These are phyloP conservation scores for Borovskyia barvae DNA, from an alignment of 208 protist species.

Conservation along the genomic window DNA sequence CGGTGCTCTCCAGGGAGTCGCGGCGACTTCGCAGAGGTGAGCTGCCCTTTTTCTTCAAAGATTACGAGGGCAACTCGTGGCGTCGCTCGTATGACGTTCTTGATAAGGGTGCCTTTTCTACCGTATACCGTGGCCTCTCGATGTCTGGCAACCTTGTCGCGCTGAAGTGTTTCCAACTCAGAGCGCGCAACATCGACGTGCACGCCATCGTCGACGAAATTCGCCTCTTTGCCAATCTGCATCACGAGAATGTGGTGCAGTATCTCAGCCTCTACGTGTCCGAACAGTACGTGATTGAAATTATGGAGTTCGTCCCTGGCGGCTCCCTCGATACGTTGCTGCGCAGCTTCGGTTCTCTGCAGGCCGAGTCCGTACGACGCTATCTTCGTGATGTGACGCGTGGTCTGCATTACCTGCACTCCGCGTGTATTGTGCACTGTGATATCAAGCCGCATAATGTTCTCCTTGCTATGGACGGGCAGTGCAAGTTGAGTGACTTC, in stretches of 20 bases:
- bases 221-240: constrained; percentile 49
- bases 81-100: constrained; percentile 47
- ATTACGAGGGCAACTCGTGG: constrained; percentile 62
- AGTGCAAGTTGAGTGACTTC: constrained; percentile 86
- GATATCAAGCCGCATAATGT: constrained; percentile 89
- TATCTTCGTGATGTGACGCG: constrained; percentile 68
- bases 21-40: constrained; percentile 22
- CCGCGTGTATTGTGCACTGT: constrained; percentile 69
- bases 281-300: constrained; percentile 54
- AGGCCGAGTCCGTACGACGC: constrained; percentile 33
- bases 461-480: constrained; percentile 75
- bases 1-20: neutral
- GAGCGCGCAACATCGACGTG: constrained; percentile 47
- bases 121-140: constrained; percentile 69
- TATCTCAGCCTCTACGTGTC: constrained; percentile 67
- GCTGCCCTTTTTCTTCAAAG: constrained; percentile 52
- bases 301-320: constrained; percentile 84
- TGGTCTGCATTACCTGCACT: constrained; percentile 78
- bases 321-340: constrained; percentile 72
- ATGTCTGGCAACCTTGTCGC: constrained; percentile 59
- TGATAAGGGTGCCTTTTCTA: constrained; percentile 54
- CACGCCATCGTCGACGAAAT: constrained; percentile 60
- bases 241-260: constrained; percentile 84
- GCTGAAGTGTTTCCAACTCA: constrained; percentile 71
- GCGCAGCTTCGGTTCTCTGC: constrained; percentile 53